Evolutionary conservation across 331 rosid genomes (phyloP).

Genomic region (Cydonia oblonga): DNA sequence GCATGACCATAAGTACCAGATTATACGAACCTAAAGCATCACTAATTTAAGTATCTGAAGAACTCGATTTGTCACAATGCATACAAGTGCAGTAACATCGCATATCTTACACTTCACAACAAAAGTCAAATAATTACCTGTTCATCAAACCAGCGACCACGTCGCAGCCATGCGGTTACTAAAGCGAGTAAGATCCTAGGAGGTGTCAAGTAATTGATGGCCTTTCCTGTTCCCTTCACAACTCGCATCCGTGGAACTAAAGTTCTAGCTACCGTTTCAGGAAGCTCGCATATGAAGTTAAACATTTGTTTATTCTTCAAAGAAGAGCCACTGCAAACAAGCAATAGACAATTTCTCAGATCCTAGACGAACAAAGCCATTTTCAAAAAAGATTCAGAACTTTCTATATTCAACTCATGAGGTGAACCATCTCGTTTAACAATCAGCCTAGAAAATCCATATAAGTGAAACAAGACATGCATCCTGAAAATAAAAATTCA

Average conservation of each 20-base stretch:
- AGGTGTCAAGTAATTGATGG: slow-evolving; percentile 86
- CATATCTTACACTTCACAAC: no score
- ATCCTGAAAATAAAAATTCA: not conserved
- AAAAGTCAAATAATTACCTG: slow-evolving; percentile 30
- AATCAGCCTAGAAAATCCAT: not conserved
- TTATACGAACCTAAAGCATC: no score
- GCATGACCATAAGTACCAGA: no score
- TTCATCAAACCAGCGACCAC: slow-evolving; percentile 92
- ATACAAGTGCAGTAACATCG: not conserved
- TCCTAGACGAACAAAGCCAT: no score
- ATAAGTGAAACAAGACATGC: not conserved
- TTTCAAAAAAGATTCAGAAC: no score
- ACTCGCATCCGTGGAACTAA: slow-evolving; percentile 91
- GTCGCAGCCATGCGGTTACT: slow-evolving; percentile 86
- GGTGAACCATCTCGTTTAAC: not conserved
- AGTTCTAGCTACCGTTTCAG: slow-evolving; percentile 95
- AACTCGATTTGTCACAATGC: not conserved
- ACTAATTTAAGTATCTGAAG: not conserved
- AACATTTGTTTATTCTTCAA: slow-evolving; percentile 74
- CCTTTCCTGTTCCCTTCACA: slow-evolving; percentile 81
- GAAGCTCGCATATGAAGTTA: slow-evolving; percentile 87
- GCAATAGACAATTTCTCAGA: not conserved
- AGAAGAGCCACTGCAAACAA: slow-evolving; percentile 66
- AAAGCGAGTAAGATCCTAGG: slow-evolving; percentile 87
- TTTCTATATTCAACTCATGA: not conserved